phyloP scores from a whole-genome alignment of 768 basidiomycete species.

The Kwoniella dejecticola region DNA sequence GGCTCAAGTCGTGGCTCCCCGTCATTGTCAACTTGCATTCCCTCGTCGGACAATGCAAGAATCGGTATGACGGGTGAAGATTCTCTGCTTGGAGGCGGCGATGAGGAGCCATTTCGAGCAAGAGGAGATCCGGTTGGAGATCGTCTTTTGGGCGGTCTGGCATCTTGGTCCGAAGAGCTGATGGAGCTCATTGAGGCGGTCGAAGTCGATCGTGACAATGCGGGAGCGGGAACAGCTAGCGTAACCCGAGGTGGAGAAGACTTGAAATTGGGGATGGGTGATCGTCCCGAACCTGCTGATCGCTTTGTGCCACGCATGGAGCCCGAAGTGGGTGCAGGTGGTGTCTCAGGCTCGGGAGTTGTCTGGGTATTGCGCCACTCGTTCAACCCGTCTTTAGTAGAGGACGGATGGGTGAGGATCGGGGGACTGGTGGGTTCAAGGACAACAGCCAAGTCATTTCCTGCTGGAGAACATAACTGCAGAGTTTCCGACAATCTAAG shows the following conservation, averaged over 20 bases:
- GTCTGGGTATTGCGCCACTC: neutral
- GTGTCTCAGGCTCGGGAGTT: neutral
- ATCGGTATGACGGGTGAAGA: conserved; percentile 15
- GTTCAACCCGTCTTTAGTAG: too few species aligned
- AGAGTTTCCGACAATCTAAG: neutral
- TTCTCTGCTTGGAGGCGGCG: conserved; percentile 43
- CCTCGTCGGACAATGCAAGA: neutral
- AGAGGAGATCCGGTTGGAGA: conserved; percentile 8
- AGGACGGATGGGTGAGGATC: neutral
- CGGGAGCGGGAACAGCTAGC: conserved; percentile 2
- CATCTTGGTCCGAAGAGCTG: conserved; percentile 27
- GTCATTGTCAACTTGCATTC: neutral
- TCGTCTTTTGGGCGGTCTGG: conserved; percentile 33
- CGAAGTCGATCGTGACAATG: conserved; percentile 24
- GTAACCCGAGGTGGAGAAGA: conserved; percentile 18
- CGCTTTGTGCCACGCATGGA: conserved; percentile 42
- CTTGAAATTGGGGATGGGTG: conserved; percentile 8
- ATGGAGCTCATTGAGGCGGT: conserved; percentile 21
- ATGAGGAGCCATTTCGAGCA: conserved; percentile 23
- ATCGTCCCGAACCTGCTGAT: conserved; percentile 22
- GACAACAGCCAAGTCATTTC: neutral
- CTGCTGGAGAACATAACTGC: neutral
- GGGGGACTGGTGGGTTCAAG: neutral
- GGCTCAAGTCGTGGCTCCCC: neutral
- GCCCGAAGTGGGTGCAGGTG: neutral